These are phyloP conservation scores for Gliomastix tumulicola DNA, from an alignment of 2,329 filamentous ascomycete species.

Conservation along the genomic window DNA sequence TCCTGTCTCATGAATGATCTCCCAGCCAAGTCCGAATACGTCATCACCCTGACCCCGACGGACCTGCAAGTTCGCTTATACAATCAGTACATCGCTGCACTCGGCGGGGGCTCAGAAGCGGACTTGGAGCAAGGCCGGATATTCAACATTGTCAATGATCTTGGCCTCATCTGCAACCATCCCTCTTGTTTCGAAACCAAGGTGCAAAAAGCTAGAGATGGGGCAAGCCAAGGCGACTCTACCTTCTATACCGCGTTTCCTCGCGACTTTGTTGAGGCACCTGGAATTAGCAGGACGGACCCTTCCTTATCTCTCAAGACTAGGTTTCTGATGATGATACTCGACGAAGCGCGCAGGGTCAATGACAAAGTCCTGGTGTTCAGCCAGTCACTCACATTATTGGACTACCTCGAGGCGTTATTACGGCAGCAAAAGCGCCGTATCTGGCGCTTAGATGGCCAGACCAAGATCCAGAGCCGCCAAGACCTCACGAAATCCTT, in stretches of 20 bases:
- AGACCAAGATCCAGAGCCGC: slow-evolving; percentile 46
- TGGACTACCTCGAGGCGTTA: slow-evolving; percentile 60
- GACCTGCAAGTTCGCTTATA: slow-evolving; percentile 60
- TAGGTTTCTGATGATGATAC: slow-evolving; percentile 58
- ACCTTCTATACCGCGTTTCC: slow-evolving; percentile 12
- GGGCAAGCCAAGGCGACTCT: slow-evolving; percentile 3
- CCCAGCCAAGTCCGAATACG: slow-evolving; percentile 73
- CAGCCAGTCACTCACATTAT: slow-evolving; percentile 61
- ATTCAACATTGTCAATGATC: slow-evolving; percentile 27
- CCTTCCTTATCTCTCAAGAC: slow-evolving; percentile 61
- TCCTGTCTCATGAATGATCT: slow-evolving; percentile 59
- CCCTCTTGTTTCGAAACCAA: slow-evolving; percentile 38
- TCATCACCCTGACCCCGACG: slow-evolving; percentile 68
- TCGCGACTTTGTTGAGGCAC: slow-evolving; percentile 23
- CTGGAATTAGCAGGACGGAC: slow-evolving; percentile 26
- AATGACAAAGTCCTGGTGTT: slow-evolving; percentile 78
- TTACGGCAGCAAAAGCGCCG: slow-evolving; percentile 41
- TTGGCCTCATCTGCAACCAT: slow-evolving; percentile 46
- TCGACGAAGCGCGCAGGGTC: slow-evolving; percentile 52
- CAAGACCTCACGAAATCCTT: slow-evolving; percentile 62
- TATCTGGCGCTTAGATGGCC: slow-evolving; percentile 61
- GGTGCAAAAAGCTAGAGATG: slow-evolving; percentile 9
- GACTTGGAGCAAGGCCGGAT: slow-evolving; percentile 9
- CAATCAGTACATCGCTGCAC: slow-evolving; percentile 25
- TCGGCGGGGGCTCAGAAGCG: no score